phyloP scores from a whole-genome alignment of 306 rosid genomes.

The Medicago lupulina region DNA sequence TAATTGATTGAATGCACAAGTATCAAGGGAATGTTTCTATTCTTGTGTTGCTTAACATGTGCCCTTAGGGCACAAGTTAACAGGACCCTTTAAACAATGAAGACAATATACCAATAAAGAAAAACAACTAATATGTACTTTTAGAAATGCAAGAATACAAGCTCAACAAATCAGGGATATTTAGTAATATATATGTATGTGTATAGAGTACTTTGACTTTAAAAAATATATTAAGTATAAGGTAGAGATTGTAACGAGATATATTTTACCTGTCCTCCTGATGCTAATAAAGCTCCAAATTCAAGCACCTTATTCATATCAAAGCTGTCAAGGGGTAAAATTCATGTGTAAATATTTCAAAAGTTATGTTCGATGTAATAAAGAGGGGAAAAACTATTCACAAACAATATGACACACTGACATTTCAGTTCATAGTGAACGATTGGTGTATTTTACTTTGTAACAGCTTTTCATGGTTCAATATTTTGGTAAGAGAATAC shows the following conservation, averaged over 20 bases:
- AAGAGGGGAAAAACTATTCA: neutral
- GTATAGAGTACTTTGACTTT: neutral
- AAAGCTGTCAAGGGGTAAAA: constrained; percentile 62
- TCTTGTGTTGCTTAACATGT: no score
- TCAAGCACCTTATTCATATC: constrained; percentile 92
- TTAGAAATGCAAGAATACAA: constrained; percentile 20
- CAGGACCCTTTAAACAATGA: constrained; percentile 9
- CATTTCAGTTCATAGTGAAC: constrained; percentile 24
- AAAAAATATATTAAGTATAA: neutral
- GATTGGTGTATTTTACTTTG: constrained; percentile 14
- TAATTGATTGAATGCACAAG: no score
- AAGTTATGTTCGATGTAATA: constrained; percentile 17
- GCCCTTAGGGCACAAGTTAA: no score
- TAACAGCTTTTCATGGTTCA: constrained; percentile 26
- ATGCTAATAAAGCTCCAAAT: constrained; percentile 92
- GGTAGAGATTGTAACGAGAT: neutral
- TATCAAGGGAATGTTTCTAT: no score
- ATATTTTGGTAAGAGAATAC: constrained; percentile 25
- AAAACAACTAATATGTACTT: constrained; percentile 5
- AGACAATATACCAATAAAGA: neutral
- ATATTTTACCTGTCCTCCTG: constrained; percentile 88
- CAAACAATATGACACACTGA: constrained; percentile 6
- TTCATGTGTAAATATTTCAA: constrained; percentile 11
- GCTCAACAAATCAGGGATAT: constrained; percentile 25
- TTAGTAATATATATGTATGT: constrained; percentile 18